Base-by-base conservation (phyloP, 306 rosid genomes). In the Malus asiatica region DNA sequence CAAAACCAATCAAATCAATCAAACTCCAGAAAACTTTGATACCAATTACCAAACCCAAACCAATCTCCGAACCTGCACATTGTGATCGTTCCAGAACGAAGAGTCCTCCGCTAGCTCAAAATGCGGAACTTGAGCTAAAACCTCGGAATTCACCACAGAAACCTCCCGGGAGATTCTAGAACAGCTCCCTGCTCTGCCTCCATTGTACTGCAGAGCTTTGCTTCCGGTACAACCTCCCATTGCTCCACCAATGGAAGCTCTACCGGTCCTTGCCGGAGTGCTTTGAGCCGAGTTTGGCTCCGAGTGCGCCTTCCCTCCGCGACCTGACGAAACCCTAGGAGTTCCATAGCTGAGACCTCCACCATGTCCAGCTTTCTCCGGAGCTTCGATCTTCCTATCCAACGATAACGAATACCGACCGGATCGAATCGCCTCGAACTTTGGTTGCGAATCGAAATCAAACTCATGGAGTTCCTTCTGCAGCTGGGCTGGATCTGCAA, bases 81-180 rank as follows among this genome's bases (percentile, higher is more conserved):
- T 94, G 83, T 94, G 97, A 83, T 94, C 93, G 44, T 72, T 86
- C 98, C 98, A 94, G 74, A 90, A 94, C n/a, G 96, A 81, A 3
- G 90, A 86, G 57, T 94, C 90, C 25, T 92, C 84, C 40, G 77
- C 75, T 4, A 94, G 93, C 76, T 90, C 98, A 14, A 91, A 88
- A 80, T 91, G 89, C 18, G 87, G 89, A 52, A 89, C 80, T 11
- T 83, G 82, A 19, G 65, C 65, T 5, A 77, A 74, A 29, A 71
- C 66, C 33, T 86, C 90, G 0, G 82, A 72, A 79, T 73, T 72
- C 7, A 70, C 59, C 33, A 27, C 72, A n/a, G 83, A 68, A 53
- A 80, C 76, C 11, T 86, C 83, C 68, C 87, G 86, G 19, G 48
- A 68, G 76, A 68, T 58, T 51, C 83, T 76, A 44, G 71, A 79